Percentiles rank a stretch among this genome's conserved stretches.
phyloP scores from a whole-genome alignment of 768 basidiomycete genomes.

The Mycena galericulata region DNA sequence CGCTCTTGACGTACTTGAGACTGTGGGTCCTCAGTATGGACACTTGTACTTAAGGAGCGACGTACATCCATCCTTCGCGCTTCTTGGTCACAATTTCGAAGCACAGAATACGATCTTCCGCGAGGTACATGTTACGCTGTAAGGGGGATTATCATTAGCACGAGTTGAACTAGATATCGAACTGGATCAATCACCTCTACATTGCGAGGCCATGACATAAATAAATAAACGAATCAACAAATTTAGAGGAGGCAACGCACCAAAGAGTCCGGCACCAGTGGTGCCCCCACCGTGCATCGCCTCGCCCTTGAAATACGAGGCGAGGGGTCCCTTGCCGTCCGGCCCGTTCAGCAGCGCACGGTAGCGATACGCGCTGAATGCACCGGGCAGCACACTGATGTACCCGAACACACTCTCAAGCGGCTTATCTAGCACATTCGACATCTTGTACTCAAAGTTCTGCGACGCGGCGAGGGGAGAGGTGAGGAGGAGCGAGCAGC shows the following conservation, averaged over 20 bases:
- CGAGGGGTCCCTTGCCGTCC: conserved; percentile 90
- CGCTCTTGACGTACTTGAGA: conserved; percentile 91
- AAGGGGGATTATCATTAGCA: not conserved
- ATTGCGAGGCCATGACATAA: not conserved
- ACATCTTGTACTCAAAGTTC: conserved; percentile 99
- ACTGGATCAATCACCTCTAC: not conserved
- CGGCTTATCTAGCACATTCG: conserved; percentile 96
- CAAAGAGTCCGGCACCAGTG: conserved; percentile 77
- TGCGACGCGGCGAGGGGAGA: conserved; percentile 92
- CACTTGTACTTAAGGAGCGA: conserved; percentile 38
- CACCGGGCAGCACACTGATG: conserved; percentile 90
- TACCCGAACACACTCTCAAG: conserved; percentile 93
- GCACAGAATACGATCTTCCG: conserved; percentile 91
- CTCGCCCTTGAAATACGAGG: conserved; percentile 95
- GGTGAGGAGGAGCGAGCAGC: conserved; percentile 74
- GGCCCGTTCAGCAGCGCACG: conserved; percentile 88
- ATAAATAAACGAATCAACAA: conserved; percentile 3
- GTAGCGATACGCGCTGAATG: conserved; percentile 94
- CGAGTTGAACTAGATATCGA: not conserved
- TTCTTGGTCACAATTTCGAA: conserved; percentile 96
- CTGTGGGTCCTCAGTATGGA: conserved; percentile 11
- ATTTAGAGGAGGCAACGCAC: conserved; percentile 44
- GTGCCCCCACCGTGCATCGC: conserved; percentile 77
- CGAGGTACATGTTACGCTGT: conserved; percentile 92
- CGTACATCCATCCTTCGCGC: conserved; percentile 83